Conservation (phyloP, 1,284 basidiomycete species). For the Pyrrhoderma noxium region DNA sequence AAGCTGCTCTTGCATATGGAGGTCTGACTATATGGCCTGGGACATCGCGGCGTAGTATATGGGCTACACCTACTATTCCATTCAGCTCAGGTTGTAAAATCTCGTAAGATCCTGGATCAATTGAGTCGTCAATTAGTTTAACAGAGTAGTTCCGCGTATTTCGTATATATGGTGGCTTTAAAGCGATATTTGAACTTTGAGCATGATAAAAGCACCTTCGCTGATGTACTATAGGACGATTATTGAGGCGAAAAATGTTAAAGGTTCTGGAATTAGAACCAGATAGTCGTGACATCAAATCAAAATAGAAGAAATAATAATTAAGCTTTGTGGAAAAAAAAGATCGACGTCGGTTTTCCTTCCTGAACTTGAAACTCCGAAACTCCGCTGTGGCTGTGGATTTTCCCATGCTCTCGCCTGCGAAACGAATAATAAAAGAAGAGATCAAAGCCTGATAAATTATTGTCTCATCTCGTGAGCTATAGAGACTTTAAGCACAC, state of each 20-base stretch:
- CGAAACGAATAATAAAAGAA: no score
- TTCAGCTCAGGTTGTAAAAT: conserved; percentile 64
- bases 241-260: no score
- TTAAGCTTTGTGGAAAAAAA: not conserved
- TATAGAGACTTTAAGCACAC: no score
- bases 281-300: not conserved
- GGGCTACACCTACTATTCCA: conserved; percentile 54
- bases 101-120: conserved; percentile 47
- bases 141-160: not conserved
- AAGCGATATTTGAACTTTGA: no score
- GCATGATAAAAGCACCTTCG: no score
- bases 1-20: conserved; percentile 36
- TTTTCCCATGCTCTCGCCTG: no score
- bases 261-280: not conserved
- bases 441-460: no score
- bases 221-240: no score
- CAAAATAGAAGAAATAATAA: not conserved
- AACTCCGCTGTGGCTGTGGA: not conserved
- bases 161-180: not conserved
- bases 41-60: conserved; percentile 51
- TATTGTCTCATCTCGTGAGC: no score
- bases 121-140: not conserved
- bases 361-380: not conserved
- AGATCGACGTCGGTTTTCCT: conserved; percentile 4
- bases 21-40: conserved; percentile 56